Evolutionary conservation across 2,329 filamentous ascomycete species (phyloP).

Genomic region (Trichoderma sp.): DNA sequence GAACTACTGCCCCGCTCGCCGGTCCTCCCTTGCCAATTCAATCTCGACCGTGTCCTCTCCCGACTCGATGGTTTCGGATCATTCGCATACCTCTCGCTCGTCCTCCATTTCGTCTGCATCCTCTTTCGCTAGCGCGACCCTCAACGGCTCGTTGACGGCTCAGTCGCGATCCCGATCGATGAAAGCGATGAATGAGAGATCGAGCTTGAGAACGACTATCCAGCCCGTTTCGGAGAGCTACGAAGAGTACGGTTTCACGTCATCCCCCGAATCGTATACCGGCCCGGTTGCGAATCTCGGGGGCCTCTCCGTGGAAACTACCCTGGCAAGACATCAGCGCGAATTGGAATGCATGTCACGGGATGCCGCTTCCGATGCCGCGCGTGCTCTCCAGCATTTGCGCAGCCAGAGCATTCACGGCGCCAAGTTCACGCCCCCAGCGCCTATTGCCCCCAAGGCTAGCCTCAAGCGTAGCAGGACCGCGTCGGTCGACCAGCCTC

Average conservation of each 20-base stretch:
- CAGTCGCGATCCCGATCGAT: slow-evolving; percentile 65
- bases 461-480: slow-evolving; percentile 63
- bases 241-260: slow-evolving; percentile 53
- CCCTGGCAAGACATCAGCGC: slow-evolving; percentile 49
- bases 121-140: slow-evolving; percentile 61
- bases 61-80: slow-evolving; percentile 68
- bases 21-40: slow-evolving; percentile 65
- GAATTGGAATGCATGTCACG: slow-evolving; percentile 49
- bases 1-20: slow-evolving; percentile 53
- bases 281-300: slow-evolving; percentile 55
- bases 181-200: slow-evolving; percentile 61
- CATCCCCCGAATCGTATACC: slow-evolving; percentile 61
- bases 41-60: slow-evolving; percentile 66
- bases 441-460: slow-evolving; percentile 38
- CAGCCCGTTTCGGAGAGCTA: slow-evolving; percentile 61
- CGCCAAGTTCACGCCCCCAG: slow-evolving; percentile 42
- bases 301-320: slow-evolving; percentile 53
- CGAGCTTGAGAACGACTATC: slow-evolving; percentile 55
- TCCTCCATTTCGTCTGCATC: slow-evolving; percentile 67
- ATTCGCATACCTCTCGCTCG: slow-evolving; percentile 62
- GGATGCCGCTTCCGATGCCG: slow-evolving; percentile 56
- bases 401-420: slow-evolving; percentile 54
- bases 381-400: slow-evolving; percentile 61
- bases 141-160: slow-evolving; percentile 54
- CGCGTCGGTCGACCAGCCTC: slow-evolving; percentile 58